Evolutionary conservation across 2,329 filamentous ascomycete species (phyloP).

Genomic region (Didymella lethalis): DNA sequence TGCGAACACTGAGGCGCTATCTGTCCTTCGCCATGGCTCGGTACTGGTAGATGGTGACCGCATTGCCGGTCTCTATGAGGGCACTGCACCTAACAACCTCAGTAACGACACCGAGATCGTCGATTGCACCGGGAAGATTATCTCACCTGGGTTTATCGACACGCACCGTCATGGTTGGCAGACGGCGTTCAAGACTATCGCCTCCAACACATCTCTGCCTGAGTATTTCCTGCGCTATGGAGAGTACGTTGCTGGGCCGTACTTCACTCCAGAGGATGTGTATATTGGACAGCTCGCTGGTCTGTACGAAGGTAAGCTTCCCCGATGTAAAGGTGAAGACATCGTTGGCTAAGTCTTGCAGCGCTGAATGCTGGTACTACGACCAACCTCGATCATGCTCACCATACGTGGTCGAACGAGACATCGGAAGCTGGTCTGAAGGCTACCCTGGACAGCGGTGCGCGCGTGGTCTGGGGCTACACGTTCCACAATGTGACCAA

Average conservation of each 20-base stretch:
- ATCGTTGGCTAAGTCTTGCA: background rate
- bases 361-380: constrained; percentile 62
- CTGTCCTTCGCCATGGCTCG: background rate
- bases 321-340: background rate
- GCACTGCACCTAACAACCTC: background rate
- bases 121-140: constrained; percentile 52
- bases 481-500: constrained; percentile 50
- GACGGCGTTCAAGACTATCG: constrained; percentile 63
- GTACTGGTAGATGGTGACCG: background rate
- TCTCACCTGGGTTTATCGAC: constrained; percentile 65
- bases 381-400: constrained; percentile 53
- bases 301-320: constrained; percentile 52
- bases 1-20: background rate
- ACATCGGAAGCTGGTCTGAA: constrained; percentile 56
- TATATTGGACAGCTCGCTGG: constrained; percentile 47
- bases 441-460: constrained; percentile 56
- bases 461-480: constrained; percentile 55
- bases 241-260: constrained; percentile 3
- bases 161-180: constrained; percentile 62
- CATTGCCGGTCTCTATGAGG: background rate
- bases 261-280: constrained; percentile 31
- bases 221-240: constrained; percentile 29
- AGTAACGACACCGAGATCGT: background rate
- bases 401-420: constrained; percentile 53
- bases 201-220: constrained; percentile 54